Evolutionary conservation across 2,329 filamentous ascomycete genomes (phyloP).

Genomic region (Lachnellula hyalina): DNA sequence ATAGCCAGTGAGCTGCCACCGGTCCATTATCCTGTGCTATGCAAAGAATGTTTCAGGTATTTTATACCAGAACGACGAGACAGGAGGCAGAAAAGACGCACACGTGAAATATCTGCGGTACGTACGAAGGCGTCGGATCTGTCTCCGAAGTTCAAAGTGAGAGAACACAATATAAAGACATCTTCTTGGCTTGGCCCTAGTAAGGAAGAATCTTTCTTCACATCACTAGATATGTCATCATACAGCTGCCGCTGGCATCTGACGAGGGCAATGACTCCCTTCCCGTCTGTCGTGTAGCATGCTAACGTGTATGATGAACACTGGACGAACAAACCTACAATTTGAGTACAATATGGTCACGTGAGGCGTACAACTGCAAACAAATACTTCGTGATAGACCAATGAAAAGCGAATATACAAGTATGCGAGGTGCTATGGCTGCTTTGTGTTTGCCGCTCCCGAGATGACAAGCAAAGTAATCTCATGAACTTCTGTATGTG

Average conservation of each 20-base stretch:
- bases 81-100: neutral
- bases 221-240: neutral
- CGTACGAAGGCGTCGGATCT: neutral
- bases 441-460: conserved; percentile 15
- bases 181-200: neutral
- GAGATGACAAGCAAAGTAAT: conserved; percentile 15
- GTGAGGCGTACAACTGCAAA: conserved; percentile 12
- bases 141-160: neutral
- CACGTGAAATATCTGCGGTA: too few species aligned
- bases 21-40: neutral
- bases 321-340: conserved; percentile 9
- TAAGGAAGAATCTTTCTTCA: neutral
- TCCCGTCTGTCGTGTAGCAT: conserved; percentile 21
- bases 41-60: neutral
- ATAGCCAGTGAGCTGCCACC: neutral
- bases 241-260: conserved; percentile 7
- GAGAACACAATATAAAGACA: neutral
- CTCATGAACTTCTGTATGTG: conserved; percentile 11
- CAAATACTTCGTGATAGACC: conserved; percentile 20
- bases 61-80: neutral
- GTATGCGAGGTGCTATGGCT: conserved; percentile 11
- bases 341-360: conserved; percentile 12
- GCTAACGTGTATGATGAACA: conserved; percentile 14
- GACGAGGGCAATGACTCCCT: conserved; percentile 14
- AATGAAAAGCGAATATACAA: conserved; percentile 20